Evolutionary conservation across 805 yeast species (phyloP), one percentile per base, ranked within the genome.

Genomic region (Metschnikowia cerradonensis): DNA sequence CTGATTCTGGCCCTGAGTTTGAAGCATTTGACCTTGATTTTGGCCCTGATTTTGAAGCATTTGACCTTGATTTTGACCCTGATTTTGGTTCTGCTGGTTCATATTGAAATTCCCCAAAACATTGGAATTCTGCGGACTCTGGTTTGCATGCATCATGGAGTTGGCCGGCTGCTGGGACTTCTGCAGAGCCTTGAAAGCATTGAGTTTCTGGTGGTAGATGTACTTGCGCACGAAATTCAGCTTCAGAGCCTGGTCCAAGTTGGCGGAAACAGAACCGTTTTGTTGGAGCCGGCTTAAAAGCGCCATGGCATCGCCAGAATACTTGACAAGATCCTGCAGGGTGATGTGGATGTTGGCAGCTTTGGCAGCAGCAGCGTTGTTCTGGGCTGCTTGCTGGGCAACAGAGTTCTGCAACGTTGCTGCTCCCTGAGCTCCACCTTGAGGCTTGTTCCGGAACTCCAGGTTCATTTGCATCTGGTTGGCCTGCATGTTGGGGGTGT

Each of bases 261-360:
- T 64, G 5, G 63, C 57, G 38, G 61, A 71, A 30, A 73, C 62
- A 1, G 71, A 63, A 4, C 73, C 67, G 46, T 62, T 67, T 13
- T 67, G 67, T 49, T 73, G 76, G 46, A 74, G 59, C 45, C 71
- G 60, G 19, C 58, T 49, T 49, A 73, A 64, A 26, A 71, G 57
- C n/a, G 66, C 62, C 69, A 73, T 61, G 2, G 78, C 78, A 42
- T 71, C 76, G 8, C 67, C 59, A 35, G 67, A 65, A 56, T 71
- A 71, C 56, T 72, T 70, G 52, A 61, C 58, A 38, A 70, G 62
- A 51, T 73, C 78, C 46, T 72, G 74, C 6, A 63, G 19, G 4
- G 59, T 53, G 43, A 57, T 51, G 32, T 52, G 58, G 31, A 55
- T 48, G 33, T 55, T 52, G 26, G 56, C 51, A n/a, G 49, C 47